Conservation (phyloP, 2,329 filamentous ascomycete genomes). For the Curvularia hawaiiensis region DNA sequence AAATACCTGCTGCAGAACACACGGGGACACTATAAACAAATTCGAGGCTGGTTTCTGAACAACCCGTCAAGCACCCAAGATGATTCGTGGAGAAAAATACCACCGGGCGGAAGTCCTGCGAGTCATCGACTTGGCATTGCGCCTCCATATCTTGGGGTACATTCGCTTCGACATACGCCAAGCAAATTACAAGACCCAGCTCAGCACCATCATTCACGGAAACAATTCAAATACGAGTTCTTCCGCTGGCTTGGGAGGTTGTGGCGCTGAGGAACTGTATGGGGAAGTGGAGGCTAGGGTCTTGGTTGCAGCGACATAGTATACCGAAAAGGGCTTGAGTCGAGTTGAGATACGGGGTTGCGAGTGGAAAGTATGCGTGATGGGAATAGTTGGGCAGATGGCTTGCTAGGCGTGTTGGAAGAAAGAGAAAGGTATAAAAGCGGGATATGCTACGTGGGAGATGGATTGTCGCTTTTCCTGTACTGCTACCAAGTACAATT, state of each 20-base stretch:
- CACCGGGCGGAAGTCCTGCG: slow-evolving; percentile 5
- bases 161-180: slow-evolving; percentile 9
- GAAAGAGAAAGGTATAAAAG: slow-evolving; percentile 5
- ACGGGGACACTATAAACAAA: slow-evolving; percentile 4
- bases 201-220: slow-evolving; percentile 22
- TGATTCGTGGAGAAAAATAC: slow-evolving; percentile 24
- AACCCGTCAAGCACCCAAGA: slow-evolving; percentile 7
- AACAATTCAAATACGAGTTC: slow-evolving; percentile 11
- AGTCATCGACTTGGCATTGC: slow-evolving; percentile 18
- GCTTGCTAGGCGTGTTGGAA: background rate
- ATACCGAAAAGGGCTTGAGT: slow-evolving; percentile 3
- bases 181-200: slow-evolving; percentile 4
- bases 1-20: background rate
- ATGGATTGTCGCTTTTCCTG: slow-evolving; percentile 1
- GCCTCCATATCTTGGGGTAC: slow-evolving; percentile 2
- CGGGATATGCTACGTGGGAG: background rate
- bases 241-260: slow-evolving; percentile 11
- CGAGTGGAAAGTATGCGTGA: background rate
- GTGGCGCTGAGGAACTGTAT: background rate
- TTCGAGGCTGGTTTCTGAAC: slow-evolving; percentile 1
- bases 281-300: background rate
- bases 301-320: slow-evolving; percentile 1
- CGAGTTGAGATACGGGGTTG: background rate
- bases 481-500: slow-evolving; percentile 10
- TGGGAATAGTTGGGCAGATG: background rate